Conservation (phyloP, 306 rosid genomes). For the Cucurbita moschata region DNA sequence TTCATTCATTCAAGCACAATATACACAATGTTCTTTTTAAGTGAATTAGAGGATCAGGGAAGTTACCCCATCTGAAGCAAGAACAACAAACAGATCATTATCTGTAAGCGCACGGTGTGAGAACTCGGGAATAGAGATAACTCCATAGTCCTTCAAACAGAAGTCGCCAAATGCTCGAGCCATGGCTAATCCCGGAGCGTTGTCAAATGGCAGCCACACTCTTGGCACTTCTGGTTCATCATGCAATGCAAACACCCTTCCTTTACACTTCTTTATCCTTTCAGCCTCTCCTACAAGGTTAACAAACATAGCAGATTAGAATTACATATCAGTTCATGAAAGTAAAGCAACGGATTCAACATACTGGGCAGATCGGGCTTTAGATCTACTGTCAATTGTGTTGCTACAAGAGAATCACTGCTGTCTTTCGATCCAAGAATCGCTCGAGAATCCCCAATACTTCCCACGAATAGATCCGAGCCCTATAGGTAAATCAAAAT, state of each 20-base stretch:
- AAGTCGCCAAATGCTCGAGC: constrained; percentile 96
- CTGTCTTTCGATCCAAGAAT: constrained; percentile 76
- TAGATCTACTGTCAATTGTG: constrained; percentile 80
- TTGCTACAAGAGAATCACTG: constrained; percentile 55
- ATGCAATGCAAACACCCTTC: constrained; percentile 86
- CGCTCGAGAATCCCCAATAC: constrained; percentile 91
- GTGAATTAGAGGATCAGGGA: neutral
- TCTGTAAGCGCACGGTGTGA: constrained; percentile 57
- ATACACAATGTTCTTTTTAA: neutral
- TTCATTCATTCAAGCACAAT: neutral
- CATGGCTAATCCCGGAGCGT: constrained; percentile 97
- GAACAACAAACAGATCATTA: constrained; percentile 71
- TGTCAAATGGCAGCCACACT: constrained; percentile 89
- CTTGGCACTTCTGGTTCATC: constrained; percentile 94
- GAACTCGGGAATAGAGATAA: constrained; percentile 86
- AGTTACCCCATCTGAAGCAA: constrained; percentile 92
- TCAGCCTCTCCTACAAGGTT: constrained; percentile 60
- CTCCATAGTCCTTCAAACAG: constrained; percentile 90
- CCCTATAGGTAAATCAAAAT: constrained; percentile 41
- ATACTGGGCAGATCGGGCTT: constrained; percentile 92
- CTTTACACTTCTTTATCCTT: constrained; percentile 75
- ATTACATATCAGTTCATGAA: neutral
- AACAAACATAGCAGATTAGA: neutral
- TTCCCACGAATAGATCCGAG: constrained; percentile 61
- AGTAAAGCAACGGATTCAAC: constrained; percentile 11